Conservation (phyloP, 768 basidiomycete species). For the Stropharia rugosoannulata region DNA sequence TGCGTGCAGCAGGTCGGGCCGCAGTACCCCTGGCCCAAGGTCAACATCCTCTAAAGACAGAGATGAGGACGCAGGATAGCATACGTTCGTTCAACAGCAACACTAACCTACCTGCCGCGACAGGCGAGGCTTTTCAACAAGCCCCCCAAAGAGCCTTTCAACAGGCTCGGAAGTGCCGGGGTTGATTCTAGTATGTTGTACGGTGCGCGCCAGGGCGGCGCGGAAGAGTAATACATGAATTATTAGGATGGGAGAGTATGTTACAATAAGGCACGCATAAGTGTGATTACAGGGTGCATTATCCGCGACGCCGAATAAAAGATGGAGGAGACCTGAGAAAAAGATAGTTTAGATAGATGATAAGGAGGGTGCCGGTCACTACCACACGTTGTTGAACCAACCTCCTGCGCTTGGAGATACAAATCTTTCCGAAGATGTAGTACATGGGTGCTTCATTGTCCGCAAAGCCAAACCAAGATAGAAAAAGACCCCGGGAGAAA, state of each 20-base stretch:
- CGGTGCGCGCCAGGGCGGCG: background rate
- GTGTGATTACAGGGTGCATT: too few species aligned
- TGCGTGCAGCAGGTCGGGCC: slow-evolving; percentile 73
- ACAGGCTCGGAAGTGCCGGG: slow-evolving; percentile 1
- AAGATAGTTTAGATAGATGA: too few species aligned
- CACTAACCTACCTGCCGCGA: background rate
- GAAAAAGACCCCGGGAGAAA: background rate
- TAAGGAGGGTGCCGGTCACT: too few species aligned
- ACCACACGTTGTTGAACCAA: too few species aligned
- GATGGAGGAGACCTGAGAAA: too few species aligned
- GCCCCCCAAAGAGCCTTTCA: slow-evolving; percentile 1
- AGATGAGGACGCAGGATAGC: background rate
- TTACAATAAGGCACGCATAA: too few species aligned
- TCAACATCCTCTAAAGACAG: slow-evolving; percentile 33
- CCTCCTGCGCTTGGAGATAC: too few species aligned
- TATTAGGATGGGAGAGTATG: too few species aligned
- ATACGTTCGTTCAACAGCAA: slow-evolving; percentile 1
- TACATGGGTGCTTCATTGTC: background rate
- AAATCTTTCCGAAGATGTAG: too few species aligned
- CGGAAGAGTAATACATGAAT: too few species aligned
- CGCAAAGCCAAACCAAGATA: background rate
- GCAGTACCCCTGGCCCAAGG: slow-evolving; percentile 53
- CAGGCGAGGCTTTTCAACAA: slow-evolving; percentile 4
- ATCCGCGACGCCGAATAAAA: too few species aligned
- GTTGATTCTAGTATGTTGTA: background rate